These are phyloP conservation scores for Medicago ruthenica DNA, from an alignment of 306 rosid species.

Conservation along the genomic window DNA sequence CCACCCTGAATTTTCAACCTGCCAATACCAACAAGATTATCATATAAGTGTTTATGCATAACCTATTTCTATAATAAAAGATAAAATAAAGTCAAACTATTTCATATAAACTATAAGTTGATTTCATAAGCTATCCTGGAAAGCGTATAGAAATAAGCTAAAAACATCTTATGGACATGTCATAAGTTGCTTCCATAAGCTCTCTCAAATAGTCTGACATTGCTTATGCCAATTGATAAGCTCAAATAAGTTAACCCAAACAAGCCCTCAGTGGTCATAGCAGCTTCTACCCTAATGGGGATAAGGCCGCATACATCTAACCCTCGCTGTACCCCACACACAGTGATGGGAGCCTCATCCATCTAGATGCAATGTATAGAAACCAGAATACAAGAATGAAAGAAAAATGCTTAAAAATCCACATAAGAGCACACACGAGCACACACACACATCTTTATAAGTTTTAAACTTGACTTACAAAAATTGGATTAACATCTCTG, in stretches of 20 bases:
- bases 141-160: neutral
- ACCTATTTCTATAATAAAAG: neutral
- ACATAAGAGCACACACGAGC: no score
- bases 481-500: constrained; percentile 67
- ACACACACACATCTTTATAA: neutral
- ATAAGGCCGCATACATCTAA: no score
- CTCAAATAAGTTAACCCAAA: no score
- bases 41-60: neutral
- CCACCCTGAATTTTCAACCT: constrained; percentile 63
- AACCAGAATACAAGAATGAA: constrained; percentile 11
- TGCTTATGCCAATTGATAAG: no score
- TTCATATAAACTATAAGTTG: neutral
- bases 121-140: neutral
- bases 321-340: no score
- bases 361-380: constrained; percentile 10
- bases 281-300: no score
- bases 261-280: no score
- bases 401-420: neutral
- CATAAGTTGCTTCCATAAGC: neutral
- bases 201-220: neutral
- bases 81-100: neutral
- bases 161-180: neutral
- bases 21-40: constrained; percentile 41
- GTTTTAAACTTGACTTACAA: constrained; percentile 69
- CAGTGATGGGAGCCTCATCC: neutral